Base-by-base conservation (phyloP, 2,329 filamentous ascomycete species). In the Simplicillium aogashimaense region DNA sequence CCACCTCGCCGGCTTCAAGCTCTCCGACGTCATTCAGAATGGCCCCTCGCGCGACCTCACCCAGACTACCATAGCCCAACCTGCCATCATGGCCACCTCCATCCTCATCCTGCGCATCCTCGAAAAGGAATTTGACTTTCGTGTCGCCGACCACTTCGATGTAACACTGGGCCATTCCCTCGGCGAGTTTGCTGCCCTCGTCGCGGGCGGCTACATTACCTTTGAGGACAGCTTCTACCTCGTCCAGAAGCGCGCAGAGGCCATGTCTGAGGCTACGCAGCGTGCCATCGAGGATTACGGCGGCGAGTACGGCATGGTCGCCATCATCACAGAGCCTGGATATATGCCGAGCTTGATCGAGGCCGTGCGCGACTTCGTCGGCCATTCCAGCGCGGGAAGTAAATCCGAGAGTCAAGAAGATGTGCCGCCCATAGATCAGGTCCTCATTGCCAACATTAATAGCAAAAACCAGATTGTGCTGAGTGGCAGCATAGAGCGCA, bases 381-480 rank as follows among this genome's bases (percentile, higher is more conserved):
- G 80, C 13, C 76, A 84, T 49, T 72, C 73, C 37, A 71, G 72
- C 45, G 68, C 74, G n/a, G 80, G 78, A 20, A 69, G 74, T 43
- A 83, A 82, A 54, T 73, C 74, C 40, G 83, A 88, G 56, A 80
- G 76, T 50, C 74, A 72, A 44, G 69, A 79, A 47, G 74, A 84
- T 49, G 63, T 80, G 25, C 83, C 85, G 14, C 78, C 86, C 3
- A 87, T 94, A 40, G 77, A 92, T 55, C 85, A 94, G 60, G 89
- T 95, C 38, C 69, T 83, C 49, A 88, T 97, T 50, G 90, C 88
- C 44, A 95, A 97, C 61, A 80, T 94, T 64, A 97, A 97, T 65
- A 86, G 82, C 59, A 92, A 88, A 66, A 95, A 95, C 57, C 90
- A 97, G 65, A 94, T 97, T 52, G 90, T 95, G 38, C 70, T 97